phyloP scores from a whole-genome alignment of 345 rosid species.

The Camelina hispida region DNA sequence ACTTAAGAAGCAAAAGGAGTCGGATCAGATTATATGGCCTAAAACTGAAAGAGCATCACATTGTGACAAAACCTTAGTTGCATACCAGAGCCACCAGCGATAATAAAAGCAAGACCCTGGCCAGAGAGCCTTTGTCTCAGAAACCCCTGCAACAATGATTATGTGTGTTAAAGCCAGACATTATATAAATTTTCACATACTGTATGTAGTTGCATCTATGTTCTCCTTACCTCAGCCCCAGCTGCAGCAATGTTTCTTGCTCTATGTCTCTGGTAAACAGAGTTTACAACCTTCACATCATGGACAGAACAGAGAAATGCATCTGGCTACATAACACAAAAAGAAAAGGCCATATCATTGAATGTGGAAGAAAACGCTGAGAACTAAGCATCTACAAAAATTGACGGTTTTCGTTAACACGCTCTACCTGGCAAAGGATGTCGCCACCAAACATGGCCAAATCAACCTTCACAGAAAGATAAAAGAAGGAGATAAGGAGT shows the following conservation, averaged over 20 bases:
- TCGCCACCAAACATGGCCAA: conserved; percentile 94
- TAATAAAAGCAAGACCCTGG: conserved; percentile 93
- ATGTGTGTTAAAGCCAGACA: conserved; percentile 2
- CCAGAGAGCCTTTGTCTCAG: conserved; percentile 90
- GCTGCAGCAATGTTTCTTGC: conserved; percentile 62
- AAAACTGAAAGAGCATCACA: conserved; percentile 1
- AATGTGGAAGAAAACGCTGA: conserved; percentile 1
- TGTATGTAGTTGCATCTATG: not conserved
- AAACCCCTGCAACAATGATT: conserved; percentile 64
- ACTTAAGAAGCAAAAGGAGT: conserved; percentile 53
- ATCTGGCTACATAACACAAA: conserved; percentile 81
- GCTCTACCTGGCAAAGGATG: conserved; percentile 87
- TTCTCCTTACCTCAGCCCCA: conserved; percentile 72
- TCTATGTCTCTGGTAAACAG: conserved; percentile 80
- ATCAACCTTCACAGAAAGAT: conserved; percentile 63
- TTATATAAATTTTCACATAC: not conserved
- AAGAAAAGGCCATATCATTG: conserved; percentile 21
- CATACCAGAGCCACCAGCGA: conserved; percentile 98
- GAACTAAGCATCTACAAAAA: conserved; percentile 11
- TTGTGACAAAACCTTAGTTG: not conserved
- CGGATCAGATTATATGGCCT: conserved; percentile 18
- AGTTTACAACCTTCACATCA: conserved; percentile 83
- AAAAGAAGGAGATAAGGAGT: conserved; percentile 11
- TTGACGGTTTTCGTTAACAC: not conserved
- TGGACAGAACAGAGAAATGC: conserved; percentile 93